Evolutionary conservation across 78 protist species (phyloP).

Genomic region (Fonticula alba): DNA sequence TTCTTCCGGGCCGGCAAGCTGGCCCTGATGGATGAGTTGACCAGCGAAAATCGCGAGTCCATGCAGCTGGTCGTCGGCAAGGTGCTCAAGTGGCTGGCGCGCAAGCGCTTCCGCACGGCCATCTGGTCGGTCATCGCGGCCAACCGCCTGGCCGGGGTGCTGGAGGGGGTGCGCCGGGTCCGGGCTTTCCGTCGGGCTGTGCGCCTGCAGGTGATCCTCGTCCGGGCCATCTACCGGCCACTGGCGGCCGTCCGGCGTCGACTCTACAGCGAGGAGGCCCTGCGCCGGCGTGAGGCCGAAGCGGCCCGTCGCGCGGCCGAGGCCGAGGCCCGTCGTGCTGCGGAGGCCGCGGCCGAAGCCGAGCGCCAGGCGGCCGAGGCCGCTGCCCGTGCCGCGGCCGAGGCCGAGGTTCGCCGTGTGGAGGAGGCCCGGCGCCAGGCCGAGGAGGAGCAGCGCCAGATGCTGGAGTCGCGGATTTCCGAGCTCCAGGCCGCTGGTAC

Average conservation of each 20-base stretch:
- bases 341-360: not conserved
- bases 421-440: not conserved
- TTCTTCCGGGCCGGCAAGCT: conserved; percentile 6
- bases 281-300: not conserved
- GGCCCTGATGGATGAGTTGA: not conserved
- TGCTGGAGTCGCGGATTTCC: not conserved
- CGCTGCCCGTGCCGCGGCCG: not conserved
- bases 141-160: not conserved
- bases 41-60: not conserved
- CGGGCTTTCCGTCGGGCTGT: not conserved
- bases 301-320: not conserved
- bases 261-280: not conserved
- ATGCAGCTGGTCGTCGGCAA: not conserved
- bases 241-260: not conserved
- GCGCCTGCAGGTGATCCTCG: not conserved
- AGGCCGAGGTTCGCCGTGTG: not conserved
- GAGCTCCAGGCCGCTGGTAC: not conserved
- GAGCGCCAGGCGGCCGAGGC: not conserved
- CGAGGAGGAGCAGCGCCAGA: not conserved
- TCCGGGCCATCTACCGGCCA: not conserved
- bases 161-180: not conserved
- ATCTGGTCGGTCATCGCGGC: not conserved
- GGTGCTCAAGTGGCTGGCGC: not conserved
- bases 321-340: not conserved
- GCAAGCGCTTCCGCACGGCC: conserved; percentile 2